Base-by-base conservation (phyloP, 2,329 filamentous ascomycete species). In the Metarhizium guizhouense region DNA sequence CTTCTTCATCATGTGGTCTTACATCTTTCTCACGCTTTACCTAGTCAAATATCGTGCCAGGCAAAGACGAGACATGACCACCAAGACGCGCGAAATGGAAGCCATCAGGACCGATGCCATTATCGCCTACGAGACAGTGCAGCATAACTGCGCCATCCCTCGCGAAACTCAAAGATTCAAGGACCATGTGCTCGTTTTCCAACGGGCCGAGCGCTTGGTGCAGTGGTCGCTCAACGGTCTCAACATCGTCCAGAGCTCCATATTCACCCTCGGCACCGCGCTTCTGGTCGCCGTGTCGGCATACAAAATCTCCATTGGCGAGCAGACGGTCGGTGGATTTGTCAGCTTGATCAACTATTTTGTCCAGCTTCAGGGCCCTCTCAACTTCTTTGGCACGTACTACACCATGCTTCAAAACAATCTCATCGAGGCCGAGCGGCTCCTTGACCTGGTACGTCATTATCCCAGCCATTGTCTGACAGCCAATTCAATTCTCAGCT, bases 311-410 rank as follows among this genome's bases (percentile, higher is more conserved):
- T 81, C 80, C 0, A 76, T 74, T 6, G 76, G 76, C 10, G 68
- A 78, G 57, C 74, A 78, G 56, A 72, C 71, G 3, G 79, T 84
- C 16, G 86, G 86, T 55, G 78, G 86, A 59, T 89, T 90, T 61
- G 83, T 87, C 55, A 82, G 84, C 69, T 74, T 90, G n/a, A 71
- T 90, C 57, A 85, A 85, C 51, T 90, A 89, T 67, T 88, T 88
- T 84, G 79, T 80, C 20, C 86, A 90, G 64, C 75, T 90, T 42
- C 86, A 86, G 50, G 78, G 80, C 2, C 86, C 87, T 2, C 76
- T 90, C 53, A 84, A 84, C 60, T 89, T 87, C 69, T 88, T 90
- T 64, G 77, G 80, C 6, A 71, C 73, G 13, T 68, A 83, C 36
- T 79, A 81, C 11, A 81, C 79, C 62, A 77, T 69, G 51, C 74